Base-by-base conservation (phyloP, 176 grass and related monocot genomes). In the Triticum turgidum region DNA sequence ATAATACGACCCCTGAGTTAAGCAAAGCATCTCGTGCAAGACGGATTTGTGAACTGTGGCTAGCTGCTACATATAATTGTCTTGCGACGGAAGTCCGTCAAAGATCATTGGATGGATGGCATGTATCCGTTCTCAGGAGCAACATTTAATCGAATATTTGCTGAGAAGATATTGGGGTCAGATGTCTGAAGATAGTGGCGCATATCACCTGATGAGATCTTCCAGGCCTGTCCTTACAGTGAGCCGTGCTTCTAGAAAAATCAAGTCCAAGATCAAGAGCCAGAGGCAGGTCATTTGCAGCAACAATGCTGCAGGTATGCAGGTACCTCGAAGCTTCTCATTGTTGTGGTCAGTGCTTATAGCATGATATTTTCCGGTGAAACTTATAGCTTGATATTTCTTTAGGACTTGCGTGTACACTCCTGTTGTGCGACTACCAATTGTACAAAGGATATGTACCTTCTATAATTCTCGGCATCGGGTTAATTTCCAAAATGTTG, bases 241-340 rank as follows among this genome's bases (percentile, higher is more conserved):
- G 87, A 84, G 82, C 67, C 56, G 82, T 80, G 52, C 30, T 2
- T 89, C 69, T 73, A n/a, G 32, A 84, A 84, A 84, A 63, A 21
- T 64, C 1, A 54, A 54, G 15, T 54, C 51, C 51, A 8, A 20
- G 54, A 58, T 5, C 17, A 21, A 6, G 51, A 54, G 17, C 6
- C 17, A 58, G 54, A 58, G 52, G 54, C 54, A 21, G 54, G 54
- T 58, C 54, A 58, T 58, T 18, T 58, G 52, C 17, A 58, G 17
- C 52, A 82, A 37, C 37, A 59, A 7, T 61, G 15, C 70, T 30
- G 11, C 58, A 34, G 11, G 37, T 68, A 45, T 18, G 86, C 77
- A 85, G 61, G 69, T 81, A 20, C 88, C 83, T 89, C 68, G 69
- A 81, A 85, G 77, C 88, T 85, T 89, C 77, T 59, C 14, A n/a